Evolutionary conservation across 805 yeast genomes (phyloP).

Genomic region (Torulaspora indica): DNA sequence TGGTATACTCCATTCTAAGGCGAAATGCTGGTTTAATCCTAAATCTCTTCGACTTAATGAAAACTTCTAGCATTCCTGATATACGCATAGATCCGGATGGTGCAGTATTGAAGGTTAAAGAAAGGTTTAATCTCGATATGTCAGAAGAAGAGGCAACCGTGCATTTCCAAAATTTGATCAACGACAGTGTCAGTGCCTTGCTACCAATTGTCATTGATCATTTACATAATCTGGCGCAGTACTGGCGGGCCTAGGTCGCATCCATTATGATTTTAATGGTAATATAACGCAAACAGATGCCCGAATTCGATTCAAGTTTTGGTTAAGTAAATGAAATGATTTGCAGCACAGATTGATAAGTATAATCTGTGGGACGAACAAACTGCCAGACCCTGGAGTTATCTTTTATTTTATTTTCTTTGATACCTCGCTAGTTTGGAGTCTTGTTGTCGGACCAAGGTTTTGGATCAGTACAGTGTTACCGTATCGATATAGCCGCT

Average conservation of each 20-base stretch:
- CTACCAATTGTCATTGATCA: conserved; percentile 94
- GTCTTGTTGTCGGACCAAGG: too few species aligned
- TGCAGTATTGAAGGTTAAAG: conserved; percentile 86
- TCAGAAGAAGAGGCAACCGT: conserved; percentile 93
- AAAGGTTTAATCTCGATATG: conserved; percentile 88
- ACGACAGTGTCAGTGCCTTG: conserved; percentile 89
- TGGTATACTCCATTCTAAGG: conserved; percentile 84
- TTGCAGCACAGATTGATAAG: neutral
- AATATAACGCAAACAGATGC: neutral
- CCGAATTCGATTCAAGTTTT: neutral
- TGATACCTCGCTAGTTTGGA: too few species aligned
- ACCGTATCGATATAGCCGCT: too few species aligned
- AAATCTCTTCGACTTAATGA: conserved; percentile 89
- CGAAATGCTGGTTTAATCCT: conserved; percentile 85
- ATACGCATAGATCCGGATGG: conserved; percentile 77
- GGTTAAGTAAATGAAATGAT: neutral
- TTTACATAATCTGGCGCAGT: conserved; percentile 91
- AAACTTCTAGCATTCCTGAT: conserved; percentile 88
- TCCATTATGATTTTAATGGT: neutral
- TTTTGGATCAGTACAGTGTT: too few species aligned
- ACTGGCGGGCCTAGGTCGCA: conserved; percentile 74
- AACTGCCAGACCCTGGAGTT: too few species aligned
- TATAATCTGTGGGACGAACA: too few species aligned
- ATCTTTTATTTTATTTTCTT: too few species aligned
- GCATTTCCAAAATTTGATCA: conserved; percentile 90